These are phyloP conservation scores for Violaceomyces palustris DNA, from an alignment of 1,284 basidiomycete species.

Conservation along the genomic window DNA sequence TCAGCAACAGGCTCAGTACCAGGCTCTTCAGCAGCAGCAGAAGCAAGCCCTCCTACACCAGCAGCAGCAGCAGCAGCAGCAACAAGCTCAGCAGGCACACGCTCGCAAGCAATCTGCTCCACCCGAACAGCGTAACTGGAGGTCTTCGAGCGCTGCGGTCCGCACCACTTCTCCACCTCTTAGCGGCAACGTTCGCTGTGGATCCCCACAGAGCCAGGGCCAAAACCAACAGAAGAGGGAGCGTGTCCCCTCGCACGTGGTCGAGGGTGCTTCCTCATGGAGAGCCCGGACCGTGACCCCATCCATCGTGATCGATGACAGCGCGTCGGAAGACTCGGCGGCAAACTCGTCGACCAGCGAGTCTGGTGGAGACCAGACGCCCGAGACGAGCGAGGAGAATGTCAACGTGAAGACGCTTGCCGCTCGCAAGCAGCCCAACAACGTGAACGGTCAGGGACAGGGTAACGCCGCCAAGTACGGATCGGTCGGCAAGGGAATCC, in stretches of 20 bases:
- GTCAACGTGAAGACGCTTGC: conserved; percentile 22
- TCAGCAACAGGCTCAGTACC: conserved; percentile 9
- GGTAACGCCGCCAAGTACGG: conserved; percentile 4
- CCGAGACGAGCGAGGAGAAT: conserved; percentile 46
- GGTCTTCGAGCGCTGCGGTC: conserved; percentile 14
- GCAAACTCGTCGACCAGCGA: conserved; percentile 19
- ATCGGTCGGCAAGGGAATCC: conserved; percentile 8
- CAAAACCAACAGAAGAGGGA: not conserved
- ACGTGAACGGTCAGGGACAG: conserved; percentile 10
- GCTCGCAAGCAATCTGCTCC: conserved; percentile 9
- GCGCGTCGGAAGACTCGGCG: conserved; percentile 29
- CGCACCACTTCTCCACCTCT: not conserved
- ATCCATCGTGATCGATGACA: conserved; percentile 42
- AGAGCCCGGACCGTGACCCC: conserved; percentile 33
- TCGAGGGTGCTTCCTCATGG: conserved; percentile 28
- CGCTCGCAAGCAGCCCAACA: conserved; percentile 13
- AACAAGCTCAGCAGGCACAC: conserved; percentile 20
- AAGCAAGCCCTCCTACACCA: conserved; percentile 2
- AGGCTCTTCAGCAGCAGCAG: conserved; percentile 5
- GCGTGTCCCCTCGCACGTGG: conserved; percentile 12
- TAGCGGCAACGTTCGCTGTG: too few species aligned
- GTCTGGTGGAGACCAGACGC: conserved; percentile 31
- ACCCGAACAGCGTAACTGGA: conserved; percentile 7
- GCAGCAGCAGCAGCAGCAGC: conserved; percentile 24
- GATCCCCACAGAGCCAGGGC: conserved; percentile 1